Base-by-base conservation (phyloP, 805 yeast species). In the Tetrapisispora iriomotensis region DNA sequence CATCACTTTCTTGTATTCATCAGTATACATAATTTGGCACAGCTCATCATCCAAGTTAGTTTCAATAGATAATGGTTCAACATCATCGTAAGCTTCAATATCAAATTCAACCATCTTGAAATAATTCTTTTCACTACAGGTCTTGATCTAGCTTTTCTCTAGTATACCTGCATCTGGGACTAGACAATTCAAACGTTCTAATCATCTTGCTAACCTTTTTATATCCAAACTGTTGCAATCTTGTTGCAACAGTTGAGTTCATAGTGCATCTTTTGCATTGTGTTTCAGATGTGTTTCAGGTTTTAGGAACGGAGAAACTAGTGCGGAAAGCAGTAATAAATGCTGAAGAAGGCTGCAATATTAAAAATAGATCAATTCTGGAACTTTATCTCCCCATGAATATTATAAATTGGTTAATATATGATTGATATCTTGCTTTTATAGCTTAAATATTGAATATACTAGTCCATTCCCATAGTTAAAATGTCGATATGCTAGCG, bases 1-100 rank as follows among this genome's bases (percentile, higher is more conserved):
- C 71, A 83, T 72, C 1, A 74, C 66, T n/a, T 56, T 46, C 44
- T 66, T 68, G 63, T 82, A 90, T 41, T 82, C 87, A 5, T 76
- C 81, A 4, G 78, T 68, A 62, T 92, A 92, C 51, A 80, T 53
- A 23, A 82, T 82, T 39, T 70, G 75, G 45, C 88, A 77, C 21
- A 81, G 58, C 44, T 71, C 72, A 41, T 49, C 44, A 13, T 44
- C 45, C 15, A 69, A 62, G 26, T 57, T 65, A 34, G 67, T 68
- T n/a, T 62, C 61, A 23, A 74, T 50, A 2, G 66, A 58, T 26
- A 71, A 58, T 0, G 73, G 74, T 9, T 44, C 50, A 2, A 73
- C 50, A 41, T 74, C 79, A 10, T 62, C 67, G 42, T 60, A 72
- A 19, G 39, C 29, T 6, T 24, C 27, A 6, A 41, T 30, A 27